Evolutionary conservation across 2,329 filamentous ascomycete species (phyloP).

Genomic region (Colletotrichum sp.): DNA sequence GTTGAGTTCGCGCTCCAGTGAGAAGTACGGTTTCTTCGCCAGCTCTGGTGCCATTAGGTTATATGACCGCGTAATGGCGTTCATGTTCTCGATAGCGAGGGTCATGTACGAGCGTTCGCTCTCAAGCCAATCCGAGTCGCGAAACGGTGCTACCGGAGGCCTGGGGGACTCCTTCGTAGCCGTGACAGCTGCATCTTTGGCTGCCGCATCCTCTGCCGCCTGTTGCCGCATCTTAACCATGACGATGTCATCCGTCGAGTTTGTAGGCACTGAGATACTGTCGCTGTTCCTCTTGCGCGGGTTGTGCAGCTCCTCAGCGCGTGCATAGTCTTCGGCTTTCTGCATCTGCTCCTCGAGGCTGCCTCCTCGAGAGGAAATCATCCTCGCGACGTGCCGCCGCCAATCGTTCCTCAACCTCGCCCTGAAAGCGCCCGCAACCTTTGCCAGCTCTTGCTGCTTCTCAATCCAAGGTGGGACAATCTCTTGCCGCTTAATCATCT

Average conservation of each 20-base stretch:
- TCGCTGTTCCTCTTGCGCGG: slow-evolving; percentile 55
- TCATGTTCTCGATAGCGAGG: slow-evolving; percentile 79
- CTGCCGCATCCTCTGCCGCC: background rate
- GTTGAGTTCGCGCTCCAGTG: slow-evolving; percentile 79
- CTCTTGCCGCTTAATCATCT: slow-evolving; percentile 96
- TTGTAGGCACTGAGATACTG: slow-evolving; percentile 52
- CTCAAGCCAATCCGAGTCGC: slow-evolving; percentile 78
- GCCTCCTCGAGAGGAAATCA: slow-evolving; percentile 80
- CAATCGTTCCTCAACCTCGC: slow-evolving; percentile 79
- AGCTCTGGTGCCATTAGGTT: slow-evolving; percentile 93
- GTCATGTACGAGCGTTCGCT: slow-evolving; percentile 78
- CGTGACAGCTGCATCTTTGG: background rate
- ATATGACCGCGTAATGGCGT: slow-evolving; percentile 82
- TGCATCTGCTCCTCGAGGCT: slow-evolving; percentile 74
- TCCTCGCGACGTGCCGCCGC: slow-evolving; percentile 80
- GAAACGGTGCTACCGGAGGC: slow-evolving; percentile 66
- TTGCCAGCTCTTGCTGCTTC: slow-evolving; percentile 89
- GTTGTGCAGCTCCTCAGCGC: slow-evolving; percentile 73
- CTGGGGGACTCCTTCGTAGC: background rate
- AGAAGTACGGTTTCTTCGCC: slow-evolving; percentile 92
- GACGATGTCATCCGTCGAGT: slow-evolving; percentile 51
- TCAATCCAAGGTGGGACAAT: slow-evolving; percentile 98
- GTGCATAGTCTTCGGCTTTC: slow-evolving; percentile 75
- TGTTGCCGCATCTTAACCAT: slow-evolving; percentile 50
- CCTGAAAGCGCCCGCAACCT: slow-evolving; percentile 73